Percentiles rank a stretch among this genome's conserved stretches.
Evolutionary conservation across 1,284 basidiomycete genomes (phyloP).

Genomic region (Ceratobasidium sp.): DNA sequence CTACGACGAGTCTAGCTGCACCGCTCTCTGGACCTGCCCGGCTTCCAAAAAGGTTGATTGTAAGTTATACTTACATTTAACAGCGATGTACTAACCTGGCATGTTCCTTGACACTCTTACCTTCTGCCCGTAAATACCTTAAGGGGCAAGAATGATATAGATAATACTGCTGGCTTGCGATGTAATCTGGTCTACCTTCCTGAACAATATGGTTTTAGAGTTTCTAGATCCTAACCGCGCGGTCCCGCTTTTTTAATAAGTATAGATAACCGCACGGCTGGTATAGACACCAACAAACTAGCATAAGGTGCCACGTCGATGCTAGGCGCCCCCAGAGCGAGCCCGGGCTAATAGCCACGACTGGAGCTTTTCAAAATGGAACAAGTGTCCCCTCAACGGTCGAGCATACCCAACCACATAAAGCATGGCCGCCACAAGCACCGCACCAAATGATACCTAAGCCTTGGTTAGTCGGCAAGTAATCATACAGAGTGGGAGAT

Average conservation of each 20-base stretch:
- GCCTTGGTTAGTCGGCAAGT: slow-evolving; percentile 29
- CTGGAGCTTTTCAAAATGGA: slow-evolving; percentile 40
- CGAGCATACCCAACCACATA: slow-evolving; percentile 46
- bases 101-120: slow-evolving; percentile 49
- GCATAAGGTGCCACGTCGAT: too few species aligned
- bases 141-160: background rate
- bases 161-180: slow-evolving; percentile 26
- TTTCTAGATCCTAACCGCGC: too few species aligned
- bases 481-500: background rate
- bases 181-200: too few species aligned
- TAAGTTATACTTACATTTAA: slow-evolving; percentile 30
- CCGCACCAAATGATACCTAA: slow-evolving; percentile 49
- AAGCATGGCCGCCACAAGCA: slow-evolving; percentile 48
- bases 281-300: too few species aligned
- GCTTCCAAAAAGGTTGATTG: slow-evolving; percentile 44
- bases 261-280: too few species aligned
- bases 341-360: too few species aligned
- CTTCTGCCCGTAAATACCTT: slow-evolving; percentile 51
- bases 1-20: slow-evolving; percentile 53
- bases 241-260: too few species aligned
- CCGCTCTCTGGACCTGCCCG: slow-evolving; percentile 47
- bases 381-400: slow-evolving; percentile 47
- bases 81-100: slow-evolving; percentile 47
- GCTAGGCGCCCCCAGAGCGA: too few species aligned
- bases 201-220: too few species aligned